phyloP scores from a whole-genome alignment of 2,329 filamentous ascomycete genomes.

The Didymella sp. region DNA sequence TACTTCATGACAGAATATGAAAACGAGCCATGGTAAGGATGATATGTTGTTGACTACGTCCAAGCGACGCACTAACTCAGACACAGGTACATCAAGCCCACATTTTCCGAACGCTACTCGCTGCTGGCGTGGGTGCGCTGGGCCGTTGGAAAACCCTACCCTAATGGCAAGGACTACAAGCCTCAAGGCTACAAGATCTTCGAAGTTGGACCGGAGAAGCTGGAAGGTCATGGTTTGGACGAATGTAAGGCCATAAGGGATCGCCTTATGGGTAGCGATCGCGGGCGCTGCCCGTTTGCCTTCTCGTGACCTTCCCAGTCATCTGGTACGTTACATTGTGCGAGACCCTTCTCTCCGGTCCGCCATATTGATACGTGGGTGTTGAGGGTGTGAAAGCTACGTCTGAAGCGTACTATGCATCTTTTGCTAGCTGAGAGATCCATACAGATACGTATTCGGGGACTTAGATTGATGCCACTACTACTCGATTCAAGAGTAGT shows the following conservation, averaged over 20 bases:
- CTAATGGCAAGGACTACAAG: slow-evolving; percentile 63
- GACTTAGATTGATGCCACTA: no score
- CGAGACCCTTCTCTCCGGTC: no score
- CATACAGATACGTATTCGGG: no score
- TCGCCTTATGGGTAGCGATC: slow-evolving; percentile 32
- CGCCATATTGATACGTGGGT: no score
- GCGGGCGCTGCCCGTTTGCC: slow-evolving; percentile 45
- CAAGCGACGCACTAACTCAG: not conserved
- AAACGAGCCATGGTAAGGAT: slow-evolving; percentile 50
- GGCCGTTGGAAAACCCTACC: slow-evolving; percentile 68
- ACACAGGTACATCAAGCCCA: slow-evolving; percentile 36
- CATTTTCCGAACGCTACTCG: slow-evolving; percentile 26
- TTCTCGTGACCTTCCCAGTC: no score
- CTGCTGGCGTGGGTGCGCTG: slow-evolving; percentile 47
- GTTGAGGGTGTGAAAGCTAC: no score
- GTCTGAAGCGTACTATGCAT: no score
- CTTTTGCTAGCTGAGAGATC: no score
- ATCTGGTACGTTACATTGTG: no score
- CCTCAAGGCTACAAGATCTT: slow-evolving; percentile 62
- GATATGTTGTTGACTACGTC: not conserved
- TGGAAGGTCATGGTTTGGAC: slow-evolving; percentile 56
- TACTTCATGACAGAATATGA: slow-evolving; percentile 30
- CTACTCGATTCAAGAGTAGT: no score
- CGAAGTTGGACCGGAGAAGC: slow-evolving; percentile 67
- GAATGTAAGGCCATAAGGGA: slow-evolving; percentile 36